These are phyloP conservation scores for Penstemon barbatus DNA, from an alignment of 257 asterid species.

Conservation along the genomic window DNA sequence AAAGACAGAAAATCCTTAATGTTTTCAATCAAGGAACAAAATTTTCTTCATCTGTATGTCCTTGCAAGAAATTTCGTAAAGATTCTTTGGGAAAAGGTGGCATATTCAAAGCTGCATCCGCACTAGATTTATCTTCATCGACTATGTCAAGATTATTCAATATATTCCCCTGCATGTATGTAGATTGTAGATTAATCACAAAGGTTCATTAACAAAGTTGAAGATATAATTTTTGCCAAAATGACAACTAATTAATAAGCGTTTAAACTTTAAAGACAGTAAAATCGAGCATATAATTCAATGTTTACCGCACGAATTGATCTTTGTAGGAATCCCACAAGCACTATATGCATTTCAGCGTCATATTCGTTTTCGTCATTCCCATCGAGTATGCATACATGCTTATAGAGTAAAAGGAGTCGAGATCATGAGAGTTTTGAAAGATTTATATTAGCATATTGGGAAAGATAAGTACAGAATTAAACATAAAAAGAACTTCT, in stretches of 20 bases:
- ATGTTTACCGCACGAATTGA: slow-evolving; percentile 46
- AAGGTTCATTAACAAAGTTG: background rate
- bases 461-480: background rate
- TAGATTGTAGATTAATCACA: too few relatives aligned
- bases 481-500: too few relatives aligned
- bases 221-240: background rate
- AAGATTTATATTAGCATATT: background rate
- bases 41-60: too few relatives aligned
- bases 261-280: too few relatives aligned
- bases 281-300: background rate
- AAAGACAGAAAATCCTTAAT: too few relatives aligned
- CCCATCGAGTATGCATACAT: slow-evolving; percentile 44
- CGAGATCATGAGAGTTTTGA: background rate
- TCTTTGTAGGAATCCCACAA: slow-evolving; percentile 71
- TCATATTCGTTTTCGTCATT: slow-evolving; percentile 32
- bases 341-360: slow-evolving; percentile 49
- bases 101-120: too few relatives aligned
- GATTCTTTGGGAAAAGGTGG: too few relatives aligned
- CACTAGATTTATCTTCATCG: too few relatives aligned
- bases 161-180: too few relatives aligned
- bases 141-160: too few relatives aligned
- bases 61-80: too few relatives aligned
- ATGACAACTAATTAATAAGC: background rate
- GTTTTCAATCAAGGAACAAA: too few relatives aligned
- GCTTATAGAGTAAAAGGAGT: slow-evolving; percentile 38